Base-by-base conservation (phyloP, 2,329 filamentous ascomycete genomes). In the Fusarium palustre region DNA sequence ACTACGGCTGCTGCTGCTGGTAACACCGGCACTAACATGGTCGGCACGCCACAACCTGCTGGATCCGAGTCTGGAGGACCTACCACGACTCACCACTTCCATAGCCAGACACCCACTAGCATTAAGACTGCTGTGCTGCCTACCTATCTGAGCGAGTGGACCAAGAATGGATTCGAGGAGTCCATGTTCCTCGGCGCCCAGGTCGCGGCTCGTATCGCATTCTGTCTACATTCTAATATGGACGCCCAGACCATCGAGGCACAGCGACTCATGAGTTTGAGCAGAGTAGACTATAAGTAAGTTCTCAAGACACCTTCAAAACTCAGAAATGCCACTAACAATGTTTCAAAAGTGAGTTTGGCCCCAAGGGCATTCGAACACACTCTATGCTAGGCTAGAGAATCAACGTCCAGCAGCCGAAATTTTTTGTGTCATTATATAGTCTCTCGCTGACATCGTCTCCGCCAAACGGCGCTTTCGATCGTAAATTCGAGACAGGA, bases 61-160 rank as follows among this genome's bases (percentile, higher is more conserved):
- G 48, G 48, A 22, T 85, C 81, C 33, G 79, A 80, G 28, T 76
- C 74, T 6, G 79, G 74, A 49, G 79, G 76, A 2, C 79, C 79
- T 18, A 70, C 69, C 6, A 73, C 78, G 43, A 75, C 78, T 24
- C 83, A 85, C 70, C 86, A 88, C 76, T 87, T 86, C 76, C 87
- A 88, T 77, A 85, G 85, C 73, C 87, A 89, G 82, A 96, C 93
- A 10, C 94, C 94, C 0, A 97, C 91, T 25, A 91, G 88, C 52
- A 94, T 97, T 82, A 95, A 93, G 83, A 84, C 89, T 30, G 88
- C 92, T 30, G 87, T 89, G 70, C 84, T 92, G 71, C 94, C 94
- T 1, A 91, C 92, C 55, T 97, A 97, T 79, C 91, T 97, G 71
- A 88, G 91, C 13, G 94, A 97, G 79, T 97, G 94, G 93, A 93